Evolutionary conservation across 2,329 filamentous ascomycete genomes (phyloP).

Genomic region (Ophiocordyceps unilateralis): DNA sequence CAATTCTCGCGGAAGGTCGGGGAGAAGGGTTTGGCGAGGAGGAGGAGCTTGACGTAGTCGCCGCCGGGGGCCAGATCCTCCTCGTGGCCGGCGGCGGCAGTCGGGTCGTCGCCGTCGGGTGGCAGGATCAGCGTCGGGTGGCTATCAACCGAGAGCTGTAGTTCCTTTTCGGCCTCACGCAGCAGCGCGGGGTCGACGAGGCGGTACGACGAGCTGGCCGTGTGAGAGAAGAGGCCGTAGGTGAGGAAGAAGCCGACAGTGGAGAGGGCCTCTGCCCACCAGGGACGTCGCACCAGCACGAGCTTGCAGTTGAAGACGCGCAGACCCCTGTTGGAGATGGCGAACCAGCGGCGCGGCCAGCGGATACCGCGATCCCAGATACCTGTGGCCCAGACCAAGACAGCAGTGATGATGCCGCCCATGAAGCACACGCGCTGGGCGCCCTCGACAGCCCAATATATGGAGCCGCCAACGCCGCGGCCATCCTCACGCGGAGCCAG

Average conservation of each 20-base stretch:
- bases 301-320: conserved; percentile 93
- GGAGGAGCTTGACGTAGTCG: conserved; percentile 76
- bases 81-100: conserved; percentile 44
- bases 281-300: conserved; percentile 67
- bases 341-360: conserved; percentile 86
- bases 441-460: conserved; percentile 92
- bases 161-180: conserved; percentile 41
- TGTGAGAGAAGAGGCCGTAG: conserved; percentile 53
- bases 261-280: conserved; percentile 62
- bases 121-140: conserved; percentile 25
- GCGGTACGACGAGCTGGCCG: conserved; percentile 53
- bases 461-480: conserved; percentile 72
- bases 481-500: conserved; percentile 93
- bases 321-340: conserved; percentile 74
- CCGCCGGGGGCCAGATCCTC: conserved; percentile 84
- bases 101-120: conserved; percentile 41
- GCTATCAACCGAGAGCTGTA: conserved; percentile 26
- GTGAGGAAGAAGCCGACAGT: conserved; percentile 64
- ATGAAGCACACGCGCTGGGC: conserved; percentile 82
- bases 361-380: conserved; percentile 92
- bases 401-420: conserved; percentile 71
- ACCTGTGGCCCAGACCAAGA: conserved; percentile 84
- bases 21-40: conserved; percentile 88
- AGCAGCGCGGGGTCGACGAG: conserved; percentile 51
- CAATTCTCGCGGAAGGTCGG: conserved; percentile 91